Conservation (phyloP, 129 eudicot genomes). For the Artemisia tridentata region DNA sequence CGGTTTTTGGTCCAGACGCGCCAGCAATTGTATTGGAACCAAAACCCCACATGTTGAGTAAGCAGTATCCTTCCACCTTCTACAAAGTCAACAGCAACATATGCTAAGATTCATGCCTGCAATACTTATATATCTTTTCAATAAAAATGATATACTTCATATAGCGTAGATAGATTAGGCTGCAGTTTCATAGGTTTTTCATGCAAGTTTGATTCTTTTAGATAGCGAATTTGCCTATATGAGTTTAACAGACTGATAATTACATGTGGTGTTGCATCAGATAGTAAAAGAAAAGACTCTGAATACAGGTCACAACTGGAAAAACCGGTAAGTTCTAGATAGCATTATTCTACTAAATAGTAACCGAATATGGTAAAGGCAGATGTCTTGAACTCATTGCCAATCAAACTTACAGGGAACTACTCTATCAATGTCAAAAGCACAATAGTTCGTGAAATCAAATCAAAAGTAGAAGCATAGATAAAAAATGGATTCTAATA, state of each 20-base stretch:
- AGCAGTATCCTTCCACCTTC: slow-evolving; percentile 12
- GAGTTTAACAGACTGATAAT: background rate
- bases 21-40: slow-evolving; percentile 41
- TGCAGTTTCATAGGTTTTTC: background rate
- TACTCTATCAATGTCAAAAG: no score
- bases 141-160: background rate
- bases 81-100: slow-evolving; percentile 19
- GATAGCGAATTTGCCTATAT: background rate
- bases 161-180: background rate
- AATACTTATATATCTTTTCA: background rate
- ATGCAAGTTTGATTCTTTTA: background rate
- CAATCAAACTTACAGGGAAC: background rate
- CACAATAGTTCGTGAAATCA: no score
- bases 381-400: background rate
- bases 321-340: no score
- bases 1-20: slow-evolving; percentile 24
- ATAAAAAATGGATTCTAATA: no score
- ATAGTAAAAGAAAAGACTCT: no score
- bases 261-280: no score
- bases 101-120: slow-evolving; percentile 25
- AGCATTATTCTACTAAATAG: no score
- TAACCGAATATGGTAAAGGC: no score
- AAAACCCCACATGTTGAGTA: slow-evolving; percentile 46
- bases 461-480: no score
- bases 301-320: no score